Base-by-base conservation (phyloP, 352 stramenopile genomes). In the Phytophthora capsici region DNA sequence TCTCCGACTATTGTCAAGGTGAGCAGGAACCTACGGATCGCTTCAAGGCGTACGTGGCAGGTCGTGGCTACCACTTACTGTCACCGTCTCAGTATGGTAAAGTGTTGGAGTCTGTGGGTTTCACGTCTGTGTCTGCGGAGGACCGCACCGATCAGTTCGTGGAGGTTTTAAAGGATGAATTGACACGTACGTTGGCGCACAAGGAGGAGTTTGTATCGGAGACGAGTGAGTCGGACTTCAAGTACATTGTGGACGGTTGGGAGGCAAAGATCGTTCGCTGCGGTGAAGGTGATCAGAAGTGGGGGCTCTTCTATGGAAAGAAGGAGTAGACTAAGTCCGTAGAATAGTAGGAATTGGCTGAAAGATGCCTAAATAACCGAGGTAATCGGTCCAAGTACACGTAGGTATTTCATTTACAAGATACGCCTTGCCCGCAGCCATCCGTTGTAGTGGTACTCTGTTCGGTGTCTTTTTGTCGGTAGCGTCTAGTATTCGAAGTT, bases 81-180 rank as follows among this genome's bases (percentile, higher is more conserved):
- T 86, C 83, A 37, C 77, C 80, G 28, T 73, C 79, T 54, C 68
- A 87, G 56, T 91, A 91, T 40, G 83, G 78, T 12, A 63, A 63
- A 4, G 71, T 89, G 17, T 46, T 91, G 23, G 75, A 78, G 41
- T 61, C 55, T 0, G 83, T 80, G 14, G 83, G 81, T 4, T 91
- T 91, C 50, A 71, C 60, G 28, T 71, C 71, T 3, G 83, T 91
- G 4, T 48, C 73, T 13, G 78, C 83, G 6, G 78, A 91, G 44
- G 83, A 91, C 64, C 83, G 83, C 45, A 91, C 83, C 10, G 57
- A 86, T 17, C 83, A 91, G 20, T 90, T 91, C 46, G 75, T 88
- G 40, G 41, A 75, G 7, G 76, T 91, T 19, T 75, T 91, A 37
- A 84, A 89, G 46, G 80, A 86, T 4, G 83, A 91, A 36, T 56